Base-by-base conservation (phyloP, 2,329 filamentous ascomycete genomes). In the Kalaharituber pfeilii region DNA sequence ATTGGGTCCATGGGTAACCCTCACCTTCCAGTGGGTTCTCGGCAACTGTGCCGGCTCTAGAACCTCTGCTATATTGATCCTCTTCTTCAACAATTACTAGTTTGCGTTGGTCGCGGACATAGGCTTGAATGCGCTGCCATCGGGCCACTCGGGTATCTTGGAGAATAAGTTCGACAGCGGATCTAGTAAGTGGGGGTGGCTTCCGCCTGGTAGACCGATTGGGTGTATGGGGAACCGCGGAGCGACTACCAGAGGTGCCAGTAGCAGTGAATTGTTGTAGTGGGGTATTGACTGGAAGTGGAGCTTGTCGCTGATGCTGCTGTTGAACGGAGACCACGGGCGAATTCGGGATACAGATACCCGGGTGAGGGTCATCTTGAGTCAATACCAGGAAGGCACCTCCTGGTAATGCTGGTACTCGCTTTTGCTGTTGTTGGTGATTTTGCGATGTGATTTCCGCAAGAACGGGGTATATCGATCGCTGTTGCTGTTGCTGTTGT, bases 71-170 rank as follows among this genome's bases (percentile, higher is more conserved):
- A 3, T 15, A 11, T 22, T 28, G 25, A 15, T 50, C 47, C 13
- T 18, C 15, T 50, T 28, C 25, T 13, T 24, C 25, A 7, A n/a
- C n/a, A 11, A 26, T 7, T 13, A 30, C 7, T 9, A 50, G 26
- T 25, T 54, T 55, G 27, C 59, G 58, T 28, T 61, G 59, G 27
- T 63, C 61, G 50, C 59, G 61, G 22, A 64, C 62, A 36, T 62
- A 64, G 39, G 54, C 57, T 20, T 63, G 53, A 20, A 64, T 62
- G 26, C 62, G 62, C 22, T 63, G 60, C 62, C 62, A 64, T 8
- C 62, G 59, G 25, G 62, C 62, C 18, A 62, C 55, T 20, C 62
- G 62, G 11, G 61, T 59, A 50, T 64, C 62, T 39, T 60, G 57
- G 29, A 61, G 60, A 15, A 64, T 59, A 44, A 56, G 57, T 5